These are phyloP conservation scores for Amanita pseudoporphyria DNA, from an alignment of 768 basidiomycete genomes.

Conservation along the genomic window DNA sequence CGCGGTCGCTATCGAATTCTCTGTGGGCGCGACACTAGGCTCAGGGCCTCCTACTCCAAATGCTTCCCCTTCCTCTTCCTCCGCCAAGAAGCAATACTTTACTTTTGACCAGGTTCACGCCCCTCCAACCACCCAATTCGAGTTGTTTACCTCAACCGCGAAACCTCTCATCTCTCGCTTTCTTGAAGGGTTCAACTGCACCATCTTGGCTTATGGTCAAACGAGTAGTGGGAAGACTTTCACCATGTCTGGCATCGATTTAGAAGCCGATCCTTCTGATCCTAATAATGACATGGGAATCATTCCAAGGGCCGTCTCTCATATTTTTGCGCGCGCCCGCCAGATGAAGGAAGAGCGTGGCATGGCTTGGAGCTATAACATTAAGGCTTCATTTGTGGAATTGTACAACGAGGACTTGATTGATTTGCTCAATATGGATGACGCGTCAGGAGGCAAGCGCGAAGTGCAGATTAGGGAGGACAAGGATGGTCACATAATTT, in stretches of 20 bases:
- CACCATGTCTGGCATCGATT: constrained; percentile 94
- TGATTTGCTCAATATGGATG: constrained; percentile 79
- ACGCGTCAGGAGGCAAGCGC: constrained; percentile 53
- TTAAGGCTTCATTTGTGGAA: constrained; percentile 94
- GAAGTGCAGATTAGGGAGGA: constrained; percentile 96
- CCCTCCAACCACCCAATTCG: constrained; percentile 77
- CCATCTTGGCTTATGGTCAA: constrained; percentile 96
- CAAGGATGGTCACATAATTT: constrained; percentile 93
- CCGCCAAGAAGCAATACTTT: constrained; percentile 75
- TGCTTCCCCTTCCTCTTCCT: constrained; percentile 34
- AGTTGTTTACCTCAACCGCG: constrained; percentile 78
- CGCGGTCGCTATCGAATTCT: constrained; percentile 76
- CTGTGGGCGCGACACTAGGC: constrained; percentile 38
- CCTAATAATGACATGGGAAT: constrained; percentile 85
- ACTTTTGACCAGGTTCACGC: constrained; percentile 92
- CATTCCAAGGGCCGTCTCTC: constrained; percentile 87
- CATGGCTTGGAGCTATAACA: constrained; percentile 62
- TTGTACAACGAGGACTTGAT: constrained; percentile 99
- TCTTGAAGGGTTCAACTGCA: constrained; percentile 93
- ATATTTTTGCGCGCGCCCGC: constrained; percentile 73
- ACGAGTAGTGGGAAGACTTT: constrained; percentile 96
- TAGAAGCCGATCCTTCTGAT: constrained; percentile 80
- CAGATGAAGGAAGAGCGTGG: constrained; percentile 71
- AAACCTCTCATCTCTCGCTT: constrained; percentile 81
- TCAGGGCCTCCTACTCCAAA: constrained; percentile 41